phyloP scores from a whole-genome alignment of 2,329 filamentous ascomycete genomes.

The Neonectria neomacrospora region DNA sequence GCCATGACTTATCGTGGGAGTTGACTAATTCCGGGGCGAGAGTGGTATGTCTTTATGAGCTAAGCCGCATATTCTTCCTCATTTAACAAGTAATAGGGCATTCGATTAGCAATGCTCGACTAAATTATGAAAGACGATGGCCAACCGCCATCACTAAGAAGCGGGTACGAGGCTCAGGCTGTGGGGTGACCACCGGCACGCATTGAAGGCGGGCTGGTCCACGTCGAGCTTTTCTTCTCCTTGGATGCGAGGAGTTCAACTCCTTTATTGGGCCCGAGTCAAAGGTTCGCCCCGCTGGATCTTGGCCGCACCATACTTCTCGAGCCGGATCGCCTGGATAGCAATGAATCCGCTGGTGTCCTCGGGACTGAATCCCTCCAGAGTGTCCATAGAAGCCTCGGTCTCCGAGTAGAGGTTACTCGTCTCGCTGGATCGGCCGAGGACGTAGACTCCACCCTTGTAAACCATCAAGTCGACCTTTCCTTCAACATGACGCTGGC shows the following conservation, averaged over 20 bases:
- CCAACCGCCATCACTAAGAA: not conserved
- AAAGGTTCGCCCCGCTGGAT: constrained; percentile 37
- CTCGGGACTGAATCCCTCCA: constrained; percentile 54
- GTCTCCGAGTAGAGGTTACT: constrained; percentile 61
- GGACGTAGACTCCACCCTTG: constrained; percentile 52
- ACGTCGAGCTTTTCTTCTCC: not conserved
- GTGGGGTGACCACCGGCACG: too few species aligned
- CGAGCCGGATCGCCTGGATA: constrained; percentile 72
- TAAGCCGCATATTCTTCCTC: not conserved
- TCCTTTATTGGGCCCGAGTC: not conserved
- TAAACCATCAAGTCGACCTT: constrained; percentile 50
- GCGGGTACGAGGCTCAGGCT: too few species aligned
- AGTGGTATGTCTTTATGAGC: not conserved
- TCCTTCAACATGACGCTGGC: constrained; percentile 60
- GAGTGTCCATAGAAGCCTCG: constrained; percentile 60
- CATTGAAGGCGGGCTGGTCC: not conserved
- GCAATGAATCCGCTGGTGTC: constrained; percentile 67
- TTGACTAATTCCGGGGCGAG: too few species aligned
- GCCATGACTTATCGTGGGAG: not conserved
- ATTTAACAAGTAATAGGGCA: not conserved
- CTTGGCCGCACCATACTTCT: constrained; percentile 51
- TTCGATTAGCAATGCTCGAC: not conserved
- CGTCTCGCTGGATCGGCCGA: constrained; percentile 51
- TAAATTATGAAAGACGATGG: not conserved
- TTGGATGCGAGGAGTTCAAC: not conserved